These are phyloP conservation scores for Kodamaea jinghongensis DNA, from an alignment of 805 yeast species.

Conservation along the genomic window DNA sequence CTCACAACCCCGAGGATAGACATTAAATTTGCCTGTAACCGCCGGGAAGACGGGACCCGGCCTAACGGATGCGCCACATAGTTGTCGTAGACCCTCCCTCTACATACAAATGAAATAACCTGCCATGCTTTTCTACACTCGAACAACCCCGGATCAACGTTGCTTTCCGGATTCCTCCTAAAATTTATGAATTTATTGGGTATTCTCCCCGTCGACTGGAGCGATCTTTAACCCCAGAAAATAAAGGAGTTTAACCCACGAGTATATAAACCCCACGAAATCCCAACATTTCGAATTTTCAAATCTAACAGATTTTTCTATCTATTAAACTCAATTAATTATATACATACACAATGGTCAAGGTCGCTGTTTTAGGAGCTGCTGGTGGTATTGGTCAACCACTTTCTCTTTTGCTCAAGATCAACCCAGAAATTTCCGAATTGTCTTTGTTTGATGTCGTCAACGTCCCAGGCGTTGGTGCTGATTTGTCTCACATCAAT, in stretches of 20 bases:
- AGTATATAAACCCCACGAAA: conserved; percentile 6
- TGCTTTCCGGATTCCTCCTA: neutral
- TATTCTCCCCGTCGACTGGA: conserved; percentile 21
- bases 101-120: neutral
- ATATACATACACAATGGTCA: conserved; percentile 36
- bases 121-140: neutral
- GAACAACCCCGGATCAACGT: neutral
- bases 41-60: conserved; percentile 1
- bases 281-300: conserved; percentile 5
- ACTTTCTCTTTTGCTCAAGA: conserved; percentile 73
- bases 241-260: conserved; percentile 4
- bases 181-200: neutral
- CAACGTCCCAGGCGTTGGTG: conserved; percentile 81
- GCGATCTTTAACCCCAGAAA: conserved; percentile 6
- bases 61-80: conserved; percentile 1
- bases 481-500: conserved; percentile 82
- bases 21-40: neutral
- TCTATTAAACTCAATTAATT: conserved; percentile 1
- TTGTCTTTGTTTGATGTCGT: conserved; percentile 84
- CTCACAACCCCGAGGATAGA: conserved; percentile 3
- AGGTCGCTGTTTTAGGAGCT: conserved; percentile 87
- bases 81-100: neutral
- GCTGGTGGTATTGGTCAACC: conserved; percentile 97
- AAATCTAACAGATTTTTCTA: neutral
- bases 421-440: conserved; percentile 59